Conservation (phyloP, 2,329 filamentous ascomycete genomes). For the Ceratocystis diversiconidia region DNA sequence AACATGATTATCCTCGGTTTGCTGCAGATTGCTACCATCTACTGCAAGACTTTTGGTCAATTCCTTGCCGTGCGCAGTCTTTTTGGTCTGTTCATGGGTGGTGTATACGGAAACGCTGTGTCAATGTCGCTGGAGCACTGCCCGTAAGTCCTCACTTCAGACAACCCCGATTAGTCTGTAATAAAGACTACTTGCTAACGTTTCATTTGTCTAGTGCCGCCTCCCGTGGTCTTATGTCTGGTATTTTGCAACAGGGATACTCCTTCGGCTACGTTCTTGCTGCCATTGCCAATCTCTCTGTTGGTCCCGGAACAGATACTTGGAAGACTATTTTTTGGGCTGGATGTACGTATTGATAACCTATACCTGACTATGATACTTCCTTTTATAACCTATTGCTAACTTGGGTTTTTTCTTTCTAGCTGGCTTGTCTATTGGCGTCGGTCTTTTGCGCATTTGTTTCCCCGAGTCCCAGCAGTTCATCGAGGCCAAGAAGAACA, state of each 20-base stretch:
- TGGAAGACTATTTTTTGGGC: constrained; percentile 72
- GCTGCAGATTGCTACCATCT: constrained; percentile 63
- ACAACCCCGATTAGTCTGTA: not conserved
- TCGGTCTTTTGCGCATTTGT: constrained; percentile 51
- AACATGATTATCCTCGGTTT: constrained; percentile 62
- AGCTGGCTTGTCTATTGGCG: constrained; percentile 50
- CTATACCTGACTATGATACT: not conserved
- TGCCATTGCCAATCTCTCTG: constrained; percentile 59
- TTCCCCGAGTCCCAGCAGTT: constrained; percentile 69
- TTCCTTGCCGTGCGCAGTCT: constrained; percentile 59
- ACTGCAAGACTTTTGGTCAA: constrained; percentile 53
- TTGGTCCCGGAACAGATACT: constrained; percentile 46
- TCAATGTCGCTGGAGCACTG: constrained; percentile 67
- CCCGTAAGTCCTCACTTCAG: constrained; percentile 37
- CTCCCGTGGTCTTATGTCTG: constrained; percentile 58
- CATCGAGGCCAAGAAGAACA: constrained; percentile 45
- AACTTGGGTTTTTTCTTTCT: constrained; percentile 17
- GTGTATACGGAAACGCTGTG: constrained; percentile 63
- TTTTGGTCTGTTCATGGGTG: constrained; percentile 73
- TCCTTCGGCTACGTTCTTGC: constrained; percentile 68
- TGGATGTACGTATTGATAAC: constrained; percentile 30
- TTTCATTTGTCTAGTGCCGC: constrained; percentile 32
- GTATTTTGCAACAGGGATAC: constrained; percentile 67
- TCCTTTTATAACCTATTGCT: constrained; percentile 1
- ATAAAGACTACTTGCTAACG: constrained; percentile 17